These are phyloP conservation scores for Aquilaria agallochum DNA, from an alignment of 441 rosid species.

Conservation along the genomic window DNA sequence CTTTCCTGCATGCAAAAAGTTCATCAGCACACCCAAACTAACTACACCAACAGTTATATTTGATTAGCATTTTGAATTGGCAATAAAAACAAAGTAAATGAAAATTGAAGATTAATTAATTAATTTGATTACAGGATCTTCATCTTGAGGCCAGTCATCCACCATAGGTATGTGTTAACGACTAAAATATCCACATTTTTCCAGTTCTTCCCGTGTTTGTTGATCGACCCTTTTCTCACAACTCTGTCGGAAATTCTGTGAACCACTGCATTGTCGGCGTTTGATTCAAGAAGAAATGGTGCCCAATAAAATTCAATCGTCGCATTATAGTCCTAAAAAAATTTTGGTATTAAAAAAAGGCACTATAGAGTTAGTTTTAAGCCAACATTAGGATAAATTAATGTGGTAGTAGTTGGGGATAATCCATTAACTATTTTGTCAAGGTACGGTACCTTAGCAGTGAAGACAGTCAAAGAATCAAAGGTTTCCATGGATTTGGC, in stretches of 20 bases:
- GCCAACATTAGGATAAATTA: neutral
- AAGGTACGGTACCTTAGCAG: slow-evolving; percentile 45
- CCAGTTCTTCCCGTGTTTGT: slow-evolving; percentile 80
- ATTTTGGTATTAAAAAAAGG: neutral
- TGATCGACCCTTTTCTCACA: slow-evolving; percentile 76
- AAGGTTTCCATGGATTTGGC: slow-evolving; percentile 67
- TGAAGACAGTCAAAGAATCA: slow-evolving; percentile 64
- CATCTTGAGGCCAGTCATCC: slow-evolving; percentile 85
- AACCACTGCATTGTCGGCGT: slow-evolving; percentile 65
- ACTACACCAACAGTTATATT: too few relatives aligned
- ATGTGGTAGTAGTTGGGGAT: too few relatives aligned
- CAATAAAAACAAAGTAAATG: neutral
- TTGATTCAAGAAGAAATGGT: slow-evolving; percentile 79
- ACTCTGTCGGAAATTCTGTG: slow-evolving; percentile 73
- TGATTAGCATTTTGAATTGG: too few relatives aligned
- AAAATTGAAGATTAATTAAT: neutral
- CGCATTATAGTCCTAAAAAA: slow-evolving; percentile 67
- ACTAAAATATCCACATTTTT: slow-evolving; percentile 74
- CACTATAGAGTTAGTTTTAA: neutral
- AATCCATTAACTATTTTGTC: too few relatives aligned
- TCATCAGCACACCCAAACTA: neutral
- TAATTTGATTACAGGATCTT: slow-evolving; percentile 52
- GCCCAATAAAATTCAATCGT: slow-evolving; percentile 94
- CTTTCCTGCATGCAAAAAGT: slow-evolving; percentile 44
- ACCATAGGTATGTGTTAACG: slow-evolving; percentile 90